Base-by-base conservation (phyloP, 805 yeast species). In the Schwanniomyces pseudopolymorphus region DNA sequence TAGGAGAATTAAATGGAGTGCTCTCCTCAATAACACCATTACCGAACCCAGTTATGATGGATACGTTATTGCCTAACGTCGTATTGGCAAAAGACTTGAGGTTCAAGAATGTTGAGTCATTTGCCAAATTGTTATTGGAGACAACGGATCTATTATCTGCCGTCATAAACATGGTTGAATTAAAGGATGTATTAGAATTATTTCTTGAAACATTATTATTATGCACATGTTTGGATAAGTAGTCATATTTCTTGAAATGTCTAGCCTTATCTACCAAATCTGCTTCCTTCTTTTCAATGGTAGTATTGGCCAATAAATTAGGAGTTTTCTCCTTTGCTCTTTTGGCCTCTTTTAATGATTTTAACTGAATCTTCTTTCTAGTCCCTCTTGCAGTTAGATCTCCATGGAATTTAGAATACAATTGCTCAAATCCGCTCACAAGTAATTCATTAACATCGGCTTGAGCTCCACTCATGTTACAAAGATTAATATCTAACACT, bases 11-110 rank as follows among this genome's bases (percentile, higher is more conserved):
- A 33, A 54, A 54, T 4, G 74, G 75, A 0, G 74, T 66, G 44
- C 74, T 69, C 44, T 67, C 74, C 45, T 66, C 74, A 1, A 68
- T 49, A 2, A 70, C 61, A 4, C 73, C 74, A 37, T 58, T 60
- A 5, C 70, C 74, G 50, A 67, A 62, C 8, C 68, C 68, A 10
- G 64, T 58, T 35, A 72, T 52, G 10, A 65, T 59, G 7, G 75
- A 67, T 5, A 56, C 57, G 43, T 61, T 59, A 33, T 54, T 54
- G 17, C 45, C 45, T 33, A 51, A 44, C 7, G 64, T 55, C 14
- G 55, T 51, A 42, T 54, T 50, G 17, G 41, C 46, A 16, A 39
- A 33, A 2, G 57, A 48, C 40, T 49, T 51, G 26, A 48, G 46
- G 38, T 53, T 53, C 16, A 54, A 42, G 24, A 54, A 49, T 2